A percentile compares a stretch with the other conserved stretches of the same genome.
Evolutionary conservation across 306 rosid species (phyloP).

Genomic region (Castanea sativa): DNA sequence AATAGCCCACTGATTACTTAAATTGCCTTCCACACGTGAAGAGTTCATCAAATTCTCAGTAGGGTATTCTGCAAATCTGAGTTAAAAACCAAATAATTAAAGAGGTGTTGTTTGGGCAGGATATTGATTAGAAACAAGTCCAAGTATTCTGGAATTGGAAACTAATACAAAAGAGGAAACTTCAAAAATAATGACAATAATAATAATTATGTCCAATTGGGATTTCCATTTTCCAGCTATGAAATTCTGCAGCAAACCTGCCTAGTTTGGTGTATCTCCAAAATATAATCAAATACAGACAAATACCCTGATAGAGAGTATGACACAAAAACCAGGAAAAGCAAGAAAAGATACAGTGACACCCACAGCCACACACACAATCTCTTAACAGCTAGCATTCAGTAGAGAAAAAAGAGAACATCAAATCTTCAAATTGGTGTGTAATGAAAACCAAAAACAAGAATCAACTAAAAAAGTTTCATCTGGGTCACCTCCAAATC

Average conservation of each 20-base stretch:
- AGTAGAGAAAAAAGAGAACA: conserved; percentile 5
- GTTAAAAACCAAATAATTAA: background rate
- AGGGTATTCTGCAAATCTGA: conserved; percentile 30
- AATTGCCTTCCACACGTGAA: conserved; percentile 23
- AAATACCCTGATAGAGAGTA: conserved; percentile 7
- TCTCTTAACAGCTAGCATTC: conserved; percentile 17
- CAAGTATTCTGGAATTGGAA: conserved; percentile 18
- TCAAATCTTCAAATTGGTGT: conserved; percentile 26
- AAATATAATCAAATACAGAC: conserved; percentile 15
- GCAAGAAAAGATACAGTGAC: conserved; percentile 23
- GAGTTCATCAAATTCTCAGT: conserved; percentile 18
- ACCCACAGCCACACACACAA: conserved; percentile 15
- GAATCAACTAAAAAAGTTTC: conserved; percentile 19
- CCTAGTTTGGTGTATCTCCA: background rate
- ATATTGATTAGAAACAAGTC: conserved; percentile 11
- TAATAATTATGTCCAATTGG: background rate
- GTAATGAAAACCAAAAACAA: conserved; percentile 18
- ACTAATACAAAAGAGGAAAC: background rate
- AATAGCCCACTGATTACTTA: conserved; percentile 20
- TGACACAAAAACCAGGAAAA: conserved; percentile 12
- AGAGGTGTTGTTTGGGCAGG: conserved; percentile 5
- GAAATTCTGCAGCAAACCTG: background rate
- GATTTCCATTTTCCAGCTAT: background rate
- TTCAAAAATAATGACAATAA: background rate
- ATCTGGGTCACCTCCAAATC: conserved; percentile 29